Conservation (phyloP, 495 filamentous ascomycete species). For the Pyronema domesticum region DNA sequence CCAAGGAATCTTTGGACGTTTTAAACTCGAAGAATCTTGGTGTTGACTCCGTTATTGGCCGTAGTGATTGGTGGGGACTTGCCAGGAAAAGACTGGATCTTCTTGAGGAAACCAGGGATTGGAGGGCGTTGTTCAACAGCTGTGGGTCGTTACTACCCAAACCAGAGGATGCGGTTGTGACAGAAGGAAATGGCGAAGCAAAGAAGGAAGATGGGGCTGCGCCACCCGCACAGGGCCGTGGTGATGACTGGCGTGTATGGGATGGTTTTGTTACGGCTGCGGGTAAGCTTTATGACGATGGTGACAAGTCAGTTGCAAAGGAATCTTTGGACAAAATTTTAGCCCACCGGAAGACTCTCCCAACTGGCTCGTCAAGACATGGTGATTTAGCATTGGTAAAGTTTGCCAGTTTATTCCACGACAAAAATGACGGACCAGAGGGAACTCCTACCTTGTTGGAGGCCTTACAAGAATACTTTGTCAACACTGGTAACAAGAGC, state of each 20-base stretch:
- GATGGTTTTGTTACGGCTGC: conserved; percentile 26
- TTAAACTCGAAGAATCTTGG: conserved; percentile 36
- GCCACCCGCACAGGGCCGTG: conserved; percentile 21
- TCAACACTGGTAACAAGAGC: conserved; percentile 32
- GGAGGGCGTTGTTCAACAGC: conserved; percentile 32
- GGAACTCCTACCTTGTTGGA: conserved; percentile 28
- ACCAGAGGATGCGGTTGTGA: conserved; percentile 8
- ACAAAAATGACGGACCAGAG: conserved; percentile 20
- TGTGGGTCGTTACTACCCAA: conserved; percentile 28
- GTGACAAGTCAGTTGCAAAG: conserved; percentile 17
- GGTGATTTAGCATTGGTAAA: conserved; percentile 24
- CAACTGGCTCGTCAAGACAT: conserved; percentile 26
- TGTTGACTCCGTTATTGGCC: conserved; percentile 32
- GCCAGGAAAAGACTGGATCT: conserved; percentile 30
- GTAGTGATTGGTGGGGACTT: conserved; percentile 35
- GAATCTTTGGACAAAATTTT: conserved; percentile 20
- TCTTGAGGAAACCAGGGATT: conserved; percentile 30
- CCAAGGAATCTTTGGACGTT: conserved; percentile 33
- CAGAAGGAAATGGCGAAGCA: conserved; percentile 15
- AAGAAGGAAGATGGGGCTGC: conserved; percentile 20
- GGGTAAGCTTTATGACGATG: conserved; percentile 22
- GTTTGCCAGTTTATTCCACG: conserved; percentile 22
- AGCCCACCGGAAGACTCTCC: conserved; percentile 18
- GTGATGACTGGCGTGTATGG: conserved; percentile 44
- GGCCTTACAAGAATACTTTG: conserved; percentile 33